Conservation (phyloP, 2,329 filamentous ascomycete species). For the Cercospora berteroae region DNA sequence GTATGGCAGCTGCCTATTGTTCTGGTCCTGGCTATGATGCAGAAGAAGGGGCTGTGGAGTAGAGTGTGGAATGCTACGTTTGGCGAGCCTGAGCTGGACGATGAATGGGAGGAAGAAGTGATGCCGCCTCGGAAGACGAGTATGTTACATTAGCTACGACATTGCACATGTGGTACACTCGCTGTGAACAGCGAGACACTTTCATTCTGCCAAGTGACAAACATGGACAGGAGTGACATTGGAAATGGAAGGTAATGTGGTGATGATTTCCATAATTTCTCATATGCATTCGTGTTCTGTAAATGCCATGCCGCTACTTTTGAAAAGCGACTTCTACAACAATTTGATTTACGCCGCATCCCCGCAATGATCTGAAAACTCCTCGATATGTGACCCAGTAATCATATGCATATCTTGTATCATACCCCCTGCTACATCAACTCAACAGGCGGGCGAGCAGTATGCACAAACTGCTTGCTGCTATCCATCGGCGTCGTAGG, state of each 20-base stretch:
- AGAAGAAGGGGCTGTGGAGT: constrained; percentile 91
- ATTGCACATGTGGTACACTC: background rate
- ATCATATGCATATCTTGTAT: background rate
- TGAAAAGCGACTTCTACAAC: background rate
- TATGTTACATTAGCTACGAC: background rate
- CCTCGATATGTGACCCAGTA: constrained; percentile 8
- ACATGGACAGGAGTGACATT: background rate
- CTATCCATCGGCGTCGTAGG: constrained; percentile 50
- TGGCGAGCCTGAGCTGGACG: constrained; percentile 56
- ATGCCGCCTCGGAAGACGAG: background rate
- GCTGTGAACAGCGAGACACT: background rate
- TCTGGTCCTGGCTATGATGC: constrained; percentile 82
- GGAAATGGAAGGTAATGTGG: background rate
- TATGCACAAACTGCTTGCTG: constrained; percentile 51
- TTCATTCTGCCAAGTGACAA: background rate
- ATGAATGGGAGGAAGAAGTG: constrained; percentile 55
- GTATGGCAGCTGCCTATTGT: constrained; percentile 93
- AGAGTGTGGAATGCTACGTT: constrained; percentile 70
- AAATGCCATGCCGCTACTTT: background rate
- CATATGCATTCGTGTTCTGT: background rate
- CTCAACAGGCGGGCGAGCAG: constrained; percentile 56
- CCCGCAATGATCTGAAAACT: background rate
- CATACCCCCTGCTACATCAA: constrained; percentile 45
- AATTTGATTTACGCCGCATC: background rate
- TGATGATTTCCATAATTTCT: background rate